Base-by-base conservation (phyloP, 2,329 filamentous ascomycete species). In the Elsinoe perseae region DNA sequence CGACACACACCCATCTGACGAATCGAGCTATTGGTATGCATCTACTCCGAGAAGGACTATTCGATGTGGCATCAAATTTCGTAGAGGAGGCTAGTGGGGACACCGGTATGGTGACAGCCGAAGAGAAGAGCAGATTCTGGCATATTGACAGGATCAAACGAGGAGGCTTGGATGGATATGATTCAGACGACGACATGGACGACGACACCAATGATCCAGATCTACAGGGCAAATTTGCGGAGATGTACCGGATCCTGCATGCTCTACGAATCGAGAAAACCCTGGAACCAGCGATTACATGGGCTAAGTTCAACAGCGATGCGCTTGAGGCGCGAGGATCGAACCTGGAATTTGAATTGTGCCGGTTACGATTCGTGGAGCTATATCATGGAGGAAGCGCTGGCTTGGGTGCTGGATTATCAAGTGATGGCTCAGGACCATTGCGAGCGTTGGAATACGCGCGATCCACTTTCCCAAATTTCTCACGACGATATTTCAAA, bases 1-100 rank as follows among this genome's bases (percentile, higher is more conserved):
- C 82, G 1, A 80, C 84, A 18, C 84, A 95, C 62, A 80, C 86
- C 3, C 77, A 80, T 14, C 78, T 96, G 10, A 89, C 97, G 67
- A 95, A 96, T 72, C 83, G 91, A 57, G 92, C 93, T 5, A 95
- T 98, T 64, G 88, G 88, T 8, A 96, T 97, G 90, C 93, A 98
- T 68, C 80, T 98, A 20, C 80, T 98, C 36, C 87, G 93, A 38
- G 92, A 97, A 73, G 93, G 93, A 50, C 87, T 95, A 67, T 98
- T 98, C 70, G 80, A 79, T 20, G 91, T 95, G 1, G 92, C 92
- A 10, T 83, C 85, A 14, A 89, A 85, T 1, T 96, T 98, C 64
- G 81, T 95, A 50, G 75, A 80, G 12, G 93, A 61, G 50, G 55
- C 56, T 21, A 54, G 43, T 10, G 40, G 48, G 32, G 60, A 42